phyloP scores from a whole-genome alignment of 352 stramenopile species.

The Phytophthora pluvialis region DNA sequence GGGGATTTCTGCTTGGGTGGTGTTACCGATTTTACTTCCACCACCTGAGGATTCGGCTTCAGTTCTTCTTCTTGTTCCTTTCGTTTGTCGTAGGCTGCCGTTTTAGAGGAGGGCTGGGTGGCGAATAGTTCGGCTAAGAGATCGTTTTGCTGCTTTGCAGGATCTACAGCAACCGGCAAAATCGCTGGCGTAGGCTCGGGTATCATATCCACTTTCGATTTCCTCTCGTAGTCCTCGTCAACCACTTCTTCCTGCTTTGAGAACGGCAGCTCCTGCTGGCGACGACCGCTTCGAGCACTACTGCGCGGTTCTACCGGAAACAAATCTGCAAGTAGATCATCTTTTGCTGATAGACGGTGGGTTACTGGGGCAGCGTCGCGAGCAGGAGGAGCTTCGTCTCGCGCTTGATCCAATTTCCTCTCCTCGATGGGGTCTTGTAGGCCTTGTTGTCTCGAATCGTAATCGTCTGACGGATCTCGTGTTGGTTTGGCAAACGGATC shows the following conservation, averaged over 20 bases:
- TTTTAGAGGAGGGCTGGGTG: constrained; percentile 11
- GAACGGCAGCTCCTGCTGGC: constrained; percentile 9
- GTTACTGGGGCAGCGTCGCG: not conserved
- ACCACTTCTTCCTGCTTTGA: constrained; percentile 8
- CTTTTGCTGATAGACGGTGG: constrained; percentile 37
- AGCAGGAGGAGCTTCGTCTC: not conserved
- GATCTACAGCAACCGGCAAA: constrained; percentile 8
- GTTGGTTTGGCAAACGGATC: constrained; percentile 26
- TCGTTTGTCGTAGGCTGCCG: not conserved
- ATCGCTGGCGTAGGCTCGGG: not conserved
- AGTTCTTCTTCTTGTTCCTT: constrained; percentile 3
- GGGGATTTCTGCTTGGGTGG: constrained; percentile 5
- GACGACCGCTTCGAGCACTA: constrained; percentile 8
- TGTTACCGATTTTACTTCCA: constrained; percentile 7
- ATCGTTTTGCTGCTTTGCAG: constrained; percentile 32
- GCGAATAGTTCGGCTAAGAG: constrained; percentile 39
- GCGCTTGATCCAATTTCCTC: not conserved
- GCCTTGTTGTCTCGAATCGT: not conserved
- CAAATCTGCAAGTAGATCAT: constrained; percentile 49
- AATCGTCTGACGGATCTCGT: constrained; percentile 2
- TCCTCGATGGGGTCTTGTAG: constrained; percentile 4
- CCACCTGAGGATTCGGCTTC: not conserved
- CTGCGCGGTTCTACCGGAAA: constrained; percentile 29
- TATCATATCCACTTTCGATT: constrained; percentile 5
- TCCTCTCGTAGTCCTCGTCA: constrained; percentile 2